These are phyloP conservation scores for Triticum aestivum DNA, from an alignment of 176 grass and related monocot genomes.

Conservation along the genomic window DNA sequence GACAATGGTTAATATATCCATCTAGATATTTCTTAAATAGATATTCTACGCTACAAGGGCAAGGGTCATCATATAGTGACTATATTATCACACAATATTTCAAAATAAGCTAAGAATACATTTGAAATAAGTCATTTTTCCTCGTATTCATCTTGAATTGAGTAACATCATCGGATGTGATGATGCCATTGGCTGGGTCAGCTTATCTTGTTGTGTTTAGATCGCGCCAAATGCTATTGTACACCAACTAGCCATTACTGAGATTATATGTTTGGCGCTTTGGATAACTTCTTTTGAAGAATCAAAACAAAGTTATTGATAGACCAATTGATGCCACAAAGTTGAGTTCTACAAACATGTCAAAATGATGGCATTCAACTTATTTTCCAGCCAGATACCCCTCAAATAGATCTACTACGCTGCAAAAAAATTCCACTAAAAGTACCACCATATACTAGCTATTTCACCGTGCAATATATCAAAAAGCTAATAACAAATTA, in stretches of 20 bases:
- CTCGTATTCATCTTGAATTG: neutral
- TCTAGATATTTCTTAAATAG: no score
- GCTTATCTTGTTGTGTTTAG: neutral
- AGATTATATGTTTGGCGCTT: neutral
- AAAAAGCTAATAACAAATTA: no score
- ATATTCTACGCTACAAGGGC: no score
- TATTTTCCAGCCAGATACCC: neutral
- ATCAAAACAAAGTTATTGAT: neutral
- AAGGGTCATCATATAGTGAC: no score
- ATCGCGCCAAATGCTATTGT: neutral
- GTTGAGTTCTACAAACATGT: no score
- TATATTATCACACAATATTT: no score
- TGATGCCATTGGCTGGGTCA: neutral
- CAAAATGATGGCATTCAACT: neutral
- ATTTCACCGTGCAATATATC: no score
- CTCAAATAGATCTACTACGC: neutral
- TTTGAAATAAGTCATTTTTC: no score
- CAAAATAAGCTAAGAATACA: no score
- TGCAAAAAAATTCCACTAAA: neutral
- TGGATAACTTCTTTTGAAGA: neutral
- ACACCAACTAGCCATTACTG: neutral
- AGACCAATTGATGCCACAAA: neutral
- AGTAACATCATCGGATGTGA: neutral
- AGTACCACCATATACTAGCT: neutral
- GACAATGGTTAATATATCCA: no score